Conservation (phyloP, 345 rosid genomes). For the Eucalyptus erythrocorys region DNA sequence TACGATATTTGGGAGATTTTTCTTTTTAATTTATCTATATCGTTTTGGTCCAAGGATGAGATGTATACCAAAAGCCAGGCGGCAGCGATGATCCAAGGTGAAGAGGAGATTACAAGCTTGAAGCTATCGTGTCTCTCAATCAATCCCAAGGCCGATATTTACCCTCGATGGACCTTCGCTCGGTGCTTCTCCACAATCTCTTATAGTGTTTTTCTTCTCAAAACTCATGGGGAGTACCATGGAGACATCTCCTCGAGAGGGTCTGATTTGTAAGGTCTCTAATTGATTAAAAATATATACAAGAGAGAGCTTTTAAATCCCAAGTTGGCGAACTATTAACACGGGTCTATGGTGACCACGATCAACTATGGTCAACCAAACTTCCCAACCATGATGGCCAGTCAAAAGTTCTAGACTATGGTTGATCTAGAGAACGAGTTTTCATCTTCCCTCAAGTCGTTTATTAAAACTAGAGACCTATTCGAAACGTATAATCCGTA, state of each 20-base stretch:
- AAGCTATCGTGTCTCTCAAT: not conserved
- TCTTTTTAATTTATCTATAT: not conserved
- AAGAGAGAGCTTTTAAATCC: not conserved
- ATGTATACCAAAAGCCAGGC: not conserved
- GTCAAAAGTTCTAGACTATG: fast-evolving
- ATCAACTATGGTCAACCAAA: not conserved
- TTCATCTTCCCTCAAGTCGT: not conserved
- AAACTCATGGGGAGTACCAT: not conserved
- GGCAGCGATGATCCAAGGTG: not conserved
- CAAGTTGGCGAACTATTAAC: not conserved
- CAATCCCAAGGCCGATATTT: not conserved
- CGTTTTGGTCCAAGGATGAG: not conserved
- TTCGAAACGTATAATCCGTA: not conserved
- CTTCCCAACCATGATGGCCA: not conserved
- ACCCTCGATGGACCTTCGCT: not conserved
- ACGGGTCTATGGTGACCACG: too few relatives aligned
- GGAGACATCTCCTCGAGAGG: not conserved
- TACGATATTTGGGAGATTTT: not conserved
- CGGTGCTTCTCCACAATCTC: not conserved
- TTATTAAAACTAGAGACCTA: not conserved
- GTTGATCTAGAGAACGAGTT: not conserved
- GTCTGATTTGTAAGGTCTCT: fast-evolving
- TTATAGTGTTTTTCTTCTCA: not conserved
- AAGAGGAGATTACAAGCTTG: not conserved
- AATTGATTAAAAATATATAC: not conserved